phyloP scores from a whole-genome alignment of 129 eudicot species.

The Lonicera japonica region DNA sequence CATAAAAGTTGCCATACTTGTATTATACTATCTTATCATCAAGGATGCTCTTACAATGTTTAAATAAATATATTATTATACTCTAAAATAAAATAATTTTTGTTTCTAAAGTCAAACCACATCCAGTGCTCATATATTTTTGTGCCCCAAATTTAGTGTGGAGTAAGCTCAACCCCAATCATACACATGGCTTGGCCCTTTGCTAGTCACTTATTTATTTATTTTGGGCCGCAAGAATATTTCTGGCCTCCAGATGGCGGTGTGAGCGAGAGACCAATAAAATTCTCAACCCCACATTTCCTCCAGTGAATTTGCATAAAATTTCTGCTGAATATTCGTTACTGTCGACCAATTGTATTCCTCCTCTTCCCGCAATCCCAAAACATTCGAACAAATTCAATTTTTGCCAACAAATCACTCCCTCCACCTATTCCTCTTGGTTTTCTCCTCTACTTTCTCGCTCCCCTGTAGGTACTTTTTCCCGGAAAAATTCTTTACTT shows the following conservation, averaged over 20 bases:
- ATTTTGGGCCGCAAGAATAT: neutral
- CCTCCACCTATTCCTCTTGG: slow-evolving; percentile 8
- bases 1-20: too few species aligned
- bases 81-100: too few species aligned
- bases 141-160: too few species aligned
- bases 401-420: slow-evolving; percentile 6
- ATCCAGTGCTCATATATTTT: too few species aligned
- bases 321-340: slow-evolving; percentile 16
- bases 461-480: slow-evolving; percentile 25
- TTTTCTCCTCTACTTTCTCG: neutral
- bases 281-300: slow-evolving; percentile 21
- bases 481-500: slow-evolving; percentile 23
- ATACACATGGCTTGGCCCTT: too few species aligned
- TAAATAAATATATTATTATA: too few species aligned
- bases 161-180: too few species aligned
- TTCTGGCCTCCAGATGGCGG: neutral
- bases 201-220: too few species aligned
- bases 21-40: too few species aligned
- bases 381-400: slow-evolving; percentile 5
- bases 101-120: too few species aligned
- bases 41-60: too few species aligned
- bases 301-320: slow-evolving; percentile 25
- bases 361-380: neutral
- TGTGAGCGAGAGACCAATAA: neutral
- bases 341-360: slow-evolving; percentile 5